Evolutionary conservation across 805 yeast genomes (phyloP).

Genomic region (Blastobotrys attinorum): DNA sequence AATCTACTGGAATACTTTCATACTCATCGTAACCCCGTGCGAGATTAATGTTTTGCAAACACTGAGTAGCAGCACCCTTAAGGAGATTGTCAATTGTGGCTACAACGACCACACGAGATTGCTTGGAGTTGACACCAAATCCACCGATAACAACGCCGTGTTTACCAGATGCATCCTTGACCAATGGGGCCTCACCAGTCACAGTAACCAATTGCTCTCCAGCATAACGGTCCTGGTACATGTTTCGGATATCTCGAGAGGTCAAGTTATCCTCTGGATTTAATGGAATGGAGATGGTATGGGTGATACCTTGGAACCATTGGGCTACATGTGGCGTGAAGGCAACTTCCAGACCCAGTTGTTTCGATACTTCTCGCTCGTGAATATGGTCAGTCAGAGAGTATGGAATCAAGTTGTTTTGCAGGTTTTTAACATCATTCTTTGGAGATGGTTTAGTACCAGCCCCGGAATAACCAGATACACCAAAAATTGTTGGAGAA

Average conservation of each 20-base stretch:
- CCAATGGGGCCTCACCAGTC: conserved; percentile 89
- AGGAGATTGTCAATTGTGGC: conserved; percentile 93
- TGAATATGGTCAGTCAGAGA: conserved; percentile 95
- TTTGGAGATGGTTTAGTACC: conserved; percentile 98
- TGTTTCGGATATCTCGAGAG: conserved; percentile 71
- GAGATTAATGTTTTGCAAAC: conserved; percentile 91
- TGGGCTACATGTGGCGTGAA: conserved; percentile 97
- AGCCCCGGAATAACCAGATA: conserved; percentile 98
- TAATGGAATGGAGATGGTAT: conserved; percentile 86
- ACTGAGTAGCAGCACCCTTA: conserved; percentile 98
- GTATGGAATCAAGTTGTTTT: conserved; percentile 86
- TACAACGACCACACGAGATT: conserved; percentile 85
- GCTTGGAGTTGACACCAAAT: conserved; percentile 82
- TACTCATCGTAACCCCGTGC: conserved; percentile 87
- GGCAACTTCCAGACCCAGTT: conserved; percentile 71
- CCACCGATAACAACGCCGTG: conserved; percentile 96
- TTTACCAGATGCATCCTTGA: conserved; percentile 82
- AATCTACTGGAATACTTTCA: conserved; percentile 74
- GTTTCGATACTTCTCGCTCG: conserved; percentile 83
- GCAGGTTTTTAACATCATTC: conserved; percentile 70
- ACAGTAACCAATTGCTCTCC: conserved; percentile 81
- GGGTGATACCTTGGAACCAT: conserved; percentile 98
- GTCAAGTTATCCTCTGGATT: conserved; percentile 46
- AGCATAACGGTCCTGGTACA: conserved; percentile 81
- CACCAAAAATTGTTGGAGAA: conserved; percentile 83